Base-by-base conservation (phyloP, 192 early-diverging fungal genomes). In the Jimgerdemannia lactiflua region DNA sequence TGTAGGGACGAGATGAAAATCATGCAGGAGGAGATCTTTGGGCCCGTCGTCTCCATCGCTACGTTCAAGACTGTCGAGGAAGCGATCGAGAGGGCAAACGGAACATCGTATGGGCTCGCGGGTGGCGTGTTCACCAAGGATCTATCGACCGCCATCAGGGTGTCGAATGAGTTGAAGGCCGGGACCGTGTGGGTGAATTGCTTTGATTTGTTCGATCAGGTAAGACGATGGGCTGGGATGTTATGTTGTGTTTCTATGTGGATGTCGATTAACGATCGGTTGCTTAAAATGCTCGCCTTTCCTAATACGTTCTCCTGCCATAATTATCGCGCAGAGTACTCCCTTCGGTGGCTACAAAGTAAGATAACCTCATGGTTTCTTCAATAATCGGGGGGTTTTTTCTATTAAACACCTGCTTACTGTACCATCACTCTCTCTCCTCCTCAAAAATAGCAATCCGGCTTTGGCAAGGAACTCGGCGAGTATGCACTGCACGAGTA, bases 1-100 rank as follows among this genome's bases (percentile, higher is more conserved):
- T 85, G 85, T 73, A 75, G 87, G 54, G 86, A 93, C 42, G 76
- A 74, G 0, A 82, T 87, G 80, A 81, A 75, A 20, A 75, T 93
- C 18, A 86, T 90, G 72, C 80, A 87, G 71, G 93, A 96, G 68
- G 94, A 96, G 79, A 93, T 95, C 70, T 96, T 96, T 87, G 94
- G 94, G 41, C 95, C 94, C 10, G 94, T 96, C 4, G 88, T 94
- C 9, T 85, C 86, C 64, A 87, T 96, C 29, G 81, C 84, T 70
- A 88, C 90, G 3, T 96, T 96, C 76, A 84, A 86, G 41, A 90
- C 88, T 3, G 82, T 93, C 43, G 94, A 92, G 3, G 94, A 96
- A 72, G 94, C 82, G 4, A 78, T 96, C 42, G 86, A 87, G 68
- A 84, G 85, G 44, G 92, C 93, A 41, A 95, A 96, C 78, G 84